Conservation (phyloP, 495 filamentous ascomycete species). For the Annulohypoxylon stygium region DNA sequence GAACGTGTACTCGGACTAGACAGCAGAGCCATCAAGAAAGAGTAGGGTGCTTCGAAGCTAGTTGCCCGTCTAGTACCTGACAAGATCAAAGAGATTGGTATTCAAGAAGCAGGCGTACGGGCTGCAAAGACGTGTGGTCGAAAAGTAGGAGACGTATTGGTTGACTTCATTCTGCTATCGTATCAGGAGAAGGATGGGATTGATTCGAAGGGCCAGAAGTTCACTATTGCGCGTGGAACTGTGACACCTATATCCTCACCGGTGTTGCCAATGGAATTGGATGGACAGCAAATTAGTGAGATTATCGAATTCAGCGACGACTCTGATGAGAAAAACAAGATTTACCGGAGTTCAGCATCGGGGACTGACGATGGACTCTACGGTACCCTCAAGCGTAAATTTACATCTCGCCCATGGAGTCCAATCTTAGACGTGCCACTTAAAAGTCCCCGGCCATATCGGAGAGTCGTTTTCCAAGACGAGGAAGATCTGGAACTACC, state of each 20-base stretch:
- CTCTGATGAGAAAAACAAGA: not conserved
- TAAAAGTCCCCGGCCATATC: not conserved
- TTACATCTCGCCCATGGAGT: not conserved
- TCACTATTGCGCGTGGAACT: not conserved
- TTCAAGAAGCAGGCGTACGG: not conserved
- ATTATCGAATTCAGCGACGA: not conserved
- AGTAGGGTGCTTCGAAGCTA: constrained; percentile 34
- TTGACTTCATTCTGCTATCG: constrained; percentile 1
- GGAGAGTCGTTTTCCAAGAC: not conserved
- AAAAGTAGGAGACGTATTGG: constrained; percentile 1
- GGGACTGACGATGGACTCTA: not conserved
- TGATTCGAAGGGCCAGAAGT: not conserved
- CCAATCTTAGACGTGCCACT: not conserved
- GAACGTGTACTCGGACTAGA: constrained; percentile 25
- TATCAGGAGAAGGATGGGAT: not conserved
- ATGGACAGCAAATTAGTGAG: not conserved
- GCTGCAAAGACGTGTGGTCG: not conserved
- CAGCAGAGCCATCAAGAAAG: constrained; percentile 26
- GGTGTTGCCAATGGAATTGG: not conserved
- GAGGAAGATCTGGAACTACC: not conserved
- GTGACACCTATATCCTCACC: not conserved
- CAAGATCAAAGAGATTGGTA: not conserved
- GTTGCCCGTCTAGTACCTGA: not conserved
- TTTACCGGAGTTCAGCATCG: not conserved
- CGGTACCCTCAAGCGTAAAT: not conserved